A percentile compares a stretch with the other conserved stretches of the same genome.
phyloP scores from a whole-genome alignment of 208 protist genomes.

The Balamuthia mandrillaris region DNA sequence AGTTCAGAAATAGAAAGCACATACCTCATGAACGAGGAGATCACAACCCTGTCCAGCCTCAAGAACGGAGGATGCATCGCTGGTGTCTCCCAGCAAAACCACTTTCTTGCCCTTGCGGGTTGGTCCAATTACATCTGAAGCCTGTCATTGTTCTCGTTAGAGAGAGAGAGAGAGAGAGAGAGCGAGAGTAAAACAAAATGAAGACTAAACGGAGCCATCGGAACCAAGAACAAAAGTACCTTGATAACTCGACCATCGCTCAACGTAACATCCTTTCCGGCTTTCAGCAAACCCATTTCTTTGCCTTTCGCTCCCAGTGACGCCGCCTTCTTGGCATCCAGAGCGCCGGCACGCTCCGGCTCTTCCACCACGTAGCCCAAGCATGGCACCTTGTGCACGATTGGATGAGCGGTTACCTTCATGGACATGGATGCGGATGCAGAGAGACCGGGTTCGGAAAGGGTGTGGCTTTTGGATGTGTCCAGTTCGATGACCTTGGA shows the following conservation, averaged over 20 bases:
- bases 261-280: neutral
- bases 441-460: too few species aligned
- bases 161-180: too few species aligned
- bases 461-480: too few species aligned
- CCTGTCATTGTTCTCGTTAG: neutral
- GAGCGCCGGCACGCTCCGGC: neutral
- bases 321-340: neutral
- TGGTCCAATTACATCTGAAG: neutral
- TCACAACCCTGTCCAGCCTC: neutral
- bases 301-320: neutral
- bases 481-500: too few species aligned
- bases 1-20: too few species aligned
- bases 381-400: constrained; percentile 18
- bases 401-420: neutral
- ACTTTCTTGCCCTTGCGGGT: neutral
- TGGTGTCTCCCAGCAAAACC: constrained; percentile 7
- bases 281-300: neutral
- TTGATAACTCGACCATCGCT: neutral
- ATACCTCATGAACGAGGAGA: constrained; percentile 9
- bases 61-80: neutral
- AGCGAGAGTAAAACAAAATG: neutral
- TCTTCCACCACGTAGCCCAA: constrained; percentile 26
- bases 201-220: too few species aligned
- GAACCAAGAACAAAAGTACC: neutral
- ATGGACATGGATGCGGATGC: too few species aligned